Evolutionary conservation across 2,329 filamentous ascomycete genomes (phyloP).

Genomic region (Lithohypha guttulata): DNA sequence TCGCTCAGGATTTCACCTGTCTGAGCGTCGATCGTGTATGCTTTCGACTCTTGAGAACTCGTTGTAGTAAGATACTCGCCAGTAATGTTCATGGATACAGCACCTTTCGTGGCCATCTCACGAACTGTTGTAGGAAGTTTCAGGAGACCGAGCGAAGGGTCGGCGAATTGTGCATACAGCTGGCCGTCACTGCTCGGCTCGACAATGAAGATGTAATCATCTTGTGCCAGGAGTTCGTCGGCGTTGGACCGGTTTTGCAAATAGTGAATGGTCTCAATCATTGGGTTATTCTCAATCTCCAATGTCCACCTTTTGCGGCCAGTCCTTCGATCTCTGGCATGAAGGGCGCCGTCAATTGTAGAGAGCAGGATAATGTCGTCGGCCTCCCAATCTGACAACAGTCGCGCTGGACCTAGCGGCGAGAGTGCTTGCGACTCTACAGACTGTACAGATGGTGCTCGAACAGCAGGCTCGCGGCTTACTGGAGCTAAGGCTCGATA

Average conservation of each 20-base stretch:
- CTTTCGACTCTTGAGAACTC: constrained; percentile 78
- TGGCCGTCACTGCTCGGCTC: constrained; percentile 81
- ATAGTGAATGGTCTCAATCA: constrained; percentile 82
- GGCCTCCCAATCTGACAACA: constrained; percentile 98
- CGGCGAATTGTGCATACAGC: constrained; percentile 76
- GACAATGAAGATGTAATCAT: constrained; percentile 89
- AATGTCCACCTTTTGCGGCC: constrained; percentile 73
- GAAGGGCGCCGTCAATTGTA: constrained; percentile 96
- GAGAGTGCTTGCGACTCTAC: constrained; percentile 55
- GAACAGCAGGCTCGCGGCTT: constrained; percentile 56
- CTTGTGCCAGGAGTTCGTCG: constrained; percentile 50
- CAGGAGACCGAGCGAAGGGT: constrained; percentile 38
- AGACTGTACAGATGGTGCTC: constrained; percentile 77
- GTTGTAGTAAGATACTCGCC: constrained; percentile 77
- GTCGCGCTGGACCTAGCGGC: constrained; percentile 89
- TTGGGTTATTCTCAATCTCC: constrained; percentile 59
- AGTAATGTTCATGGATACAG: constrained; percentile 46
- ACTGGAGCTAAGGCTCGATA: constrained; percentile 79
- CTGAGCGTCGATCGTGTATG: constrained; percentile 79
- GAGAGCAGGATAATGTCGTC: constrained; percentile 99
- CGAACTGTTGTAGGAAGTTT: constrained; percentile 48
- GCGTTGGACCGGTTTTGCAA: constrained; percentile 55
- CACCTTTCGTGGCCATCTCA: constrained; percentile 72
- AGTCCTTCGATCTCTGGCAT: constrained; percentile 79
- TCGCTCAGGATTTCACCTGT: constrained; percentile 67